These are phyloP conservation scores for Nakazawaea holstii DNA, from an alignment of 805 yeast genomes.

Conservation along the genomic window DNA sequence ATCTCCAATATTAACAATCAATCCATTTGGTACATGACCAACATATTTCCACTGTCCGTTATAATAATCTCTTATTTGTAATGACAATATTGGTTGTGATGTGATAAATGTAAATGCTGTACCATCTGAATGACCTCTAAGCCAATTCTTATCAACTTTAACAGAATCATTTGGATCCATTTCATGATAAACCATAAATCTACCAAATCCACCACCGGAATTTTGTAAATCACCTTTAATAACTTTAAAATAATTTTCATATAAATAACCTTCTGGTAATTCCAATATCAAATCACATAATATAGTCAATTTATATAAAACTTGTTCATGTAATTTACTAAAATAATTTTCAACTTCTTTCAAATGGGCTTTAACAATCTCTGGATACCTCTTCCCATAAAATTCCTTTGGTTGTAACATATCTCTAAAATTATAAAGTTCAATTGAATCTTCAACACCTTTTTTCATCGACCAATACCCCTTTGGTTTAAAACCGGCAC, in stretches of 20 bases:
- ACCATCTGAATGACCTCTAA: slow-evolving; percentile 48
- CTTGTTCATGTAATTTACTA: slow-evolving; percentile 28
- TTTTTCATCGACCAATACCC: slow-evolving; percentile 43
- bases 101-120: too few species aligned
- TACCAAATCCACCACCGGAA: slow-evolving; percentile 35
- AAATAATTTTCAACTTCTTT: slow-evolving; percentile 34
- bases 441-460: slow-evolving; percentile 37
- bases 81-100: too few species aligned
- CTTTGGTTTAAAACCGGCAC: slow-evolving; percentile 41
- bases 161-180: slow-evolving; percentile 23
- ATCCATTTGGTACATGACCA: too few species aligned
- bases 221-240: slow-evolving; percentile 23
- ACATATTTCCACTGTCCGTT: too few species aligned
- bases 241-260: slow-evolving; percentile 29
- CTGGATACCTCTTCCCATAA: slow-evolving; percentile 31
- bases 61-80: too few species aligned
- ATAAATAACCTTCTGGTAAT: slow-evolving; percentile 40
- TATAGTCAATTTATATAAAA: slow-evolving; percentile 29
- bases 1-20: too few species aligned
- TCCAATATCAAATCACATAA: slow-evolving; percentile 40
- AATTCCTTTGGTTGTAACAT: slow-evolving; percentile 30
- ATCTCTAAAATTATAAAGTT: slow-evolving; percentile 37
- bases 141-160: slow-evolving; percentile 33
- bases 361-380: slow-evolving; percentile 31
- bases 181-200: slow-evolving; percentile 33